Conservation (phyloP, 1,284 basidiomycete genomes). For the Athelia sp. region DNA sequence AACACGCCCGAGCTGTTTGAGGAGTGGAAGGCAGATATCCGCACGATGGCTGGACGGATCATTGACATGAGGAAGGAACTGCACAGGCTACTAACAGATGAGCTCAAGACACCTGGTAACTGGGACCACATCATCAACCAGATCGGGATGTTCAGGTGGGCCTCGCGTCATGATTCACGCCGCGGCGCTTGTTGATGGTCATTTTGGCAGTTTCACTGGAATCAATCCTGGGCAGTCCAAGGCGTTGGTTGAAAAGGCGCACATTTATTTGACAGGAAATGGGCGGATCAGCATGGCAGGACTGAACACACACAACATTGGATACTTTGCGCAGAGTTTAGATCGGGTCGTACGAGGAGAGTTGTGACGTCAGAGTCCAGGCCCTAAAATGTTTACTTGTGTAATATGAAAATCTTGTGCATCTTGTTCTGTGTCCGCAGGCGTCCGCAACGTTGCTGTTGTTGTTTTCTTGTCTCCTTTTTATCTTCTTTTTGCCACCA, state of each 20-base stretch:
- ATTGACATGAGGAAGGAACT: conserved; percentile 87
- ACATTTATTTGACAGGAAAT: conserved; percentile 86
- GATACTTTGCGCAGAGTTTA: conserved; percentile 72
- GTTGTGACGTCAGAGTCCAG: conserved; percentile 21
- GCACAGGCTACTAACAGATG: conserved; percentile 71
- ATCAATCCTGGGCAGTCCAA: conserved; percentile 67
- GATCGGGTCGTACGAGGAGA: conserved; percentile 66
- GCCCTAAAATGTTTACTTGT: too few species aligned
- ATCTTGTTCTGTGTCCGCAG: too few species aligned
- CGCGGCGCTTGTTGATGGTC: conserved; percentile 4
- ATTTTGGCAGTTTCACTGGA: conserved; percentile 67
- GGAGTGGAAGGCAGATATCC: conserved; percentile 89
- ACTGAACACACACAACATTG: conserved; percentile 69
- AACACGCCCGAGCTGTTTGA: conserved; percentile 69
- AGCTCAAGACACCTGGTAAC: conserved; percentile 85
- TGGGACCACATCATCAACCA: conserved; percentile 91
- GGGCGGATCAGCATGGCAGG: conserved; percentile 88
- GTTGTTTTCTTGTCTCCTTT: too few species aligned
- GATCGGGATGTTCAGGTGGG: conserved; percentile 91
- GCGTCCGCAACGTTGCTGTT: too few species aligned
- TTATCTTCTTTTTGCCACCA: too few species aligned
- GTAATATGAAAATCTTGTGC: too few species aligned
- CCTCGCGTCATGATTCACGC: conserved; percentile 2
- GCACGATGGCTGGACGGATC: conserved; percentile 89
- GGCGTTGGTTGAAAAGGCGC: conserved; percentile 69